Evolutionary conservation across 345 rosid species (phyloP), one percentile per base, ranked within the genome.

Genomic region (Eutrema japonicum): DNA sequence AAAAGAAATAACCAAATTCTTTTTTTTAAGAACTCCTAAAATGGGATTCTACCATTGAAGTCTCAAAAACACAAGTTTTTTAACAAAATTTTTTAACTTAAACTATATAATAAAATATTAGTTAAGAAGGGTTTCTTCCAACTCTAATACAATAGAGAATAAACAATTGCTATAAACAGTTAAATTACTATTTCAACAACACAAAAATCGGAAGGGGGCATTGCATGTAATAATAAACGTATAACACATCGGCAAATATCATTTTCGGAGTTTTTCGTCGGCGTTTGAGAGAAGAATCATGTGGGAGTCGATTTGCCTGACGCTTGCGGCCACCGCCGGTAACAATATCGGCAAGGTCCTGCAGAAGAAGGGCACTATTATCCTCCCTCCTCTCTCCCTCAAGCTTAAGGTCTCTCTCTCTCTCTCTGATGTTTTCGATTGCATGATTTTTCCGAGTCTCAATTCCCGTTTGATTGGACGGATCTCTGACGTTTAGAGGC

Each of bases 331-430:
- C 48, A 88, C 99, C 73, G 98, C 98, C 68, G 99, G 99, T 50
- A 95, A 92, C 80, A 95, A 92, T 55, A 90, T 95, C 73, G 99
- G 98, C 69, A 90, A 92, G 63, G 96, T 92, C 77, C 88, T 92
- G 3, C 99, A 92, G 84, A 95, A 95, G 82, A 95, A 92, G 75
- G 99, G 99, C 82, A 88, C 97, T 73, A 81, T 95, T 32, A 92
- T 95, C 73, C 86, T 95, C 30, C 97, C 97, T 64, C 99, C 97
- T 75, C 96, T 92, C 71, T 95, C 99, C 59, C 88, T 95, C 84
- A 95, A 92, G 85, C 89, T 94, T 77, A 91, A 94, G 98, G 98
- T 67, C 73, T 42, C 49, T 66, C 50, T 42, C 60, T 47, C 48
- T 66, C 61, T 57, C 40, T 57, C 46, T 57, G 0, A 3, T 49